These are phyloP conservation scores for Paramyrothecium sp. DNA, from an alignment of 2,329 filamentous ascomycete species.

Conservation along the genomic window DNA sequence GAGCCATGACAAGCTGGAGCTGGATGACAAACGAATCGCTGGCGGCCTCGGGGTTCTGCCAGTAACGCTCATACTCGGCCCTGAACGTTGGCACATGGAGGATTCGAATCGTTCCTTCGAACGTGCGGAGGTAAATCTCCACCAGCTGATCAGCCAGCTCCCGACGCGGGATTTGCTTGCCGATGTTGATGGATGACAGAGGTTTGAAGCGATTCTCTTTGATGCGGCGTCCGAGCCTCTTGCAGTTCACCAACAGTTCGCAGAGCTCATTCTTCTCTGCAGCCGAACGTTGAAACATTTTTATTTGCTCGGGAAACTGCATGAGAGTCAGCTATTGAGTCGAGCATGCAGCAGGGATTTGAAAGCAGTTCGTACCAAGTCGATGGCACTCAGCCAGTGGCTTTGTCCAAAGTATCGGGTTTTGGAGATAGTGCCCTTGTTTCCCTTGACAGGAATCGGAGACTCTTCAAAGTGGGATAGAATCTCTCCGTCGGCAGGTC, in stretches of 20 bases:
- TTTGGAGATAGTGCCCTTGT: constrained; percentile 35
- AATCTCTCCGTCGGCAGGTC: constrained; percentile 11
- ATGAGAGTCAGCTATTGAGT: not conserved
- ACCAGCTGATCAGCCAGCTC: constrained; percentile 49
- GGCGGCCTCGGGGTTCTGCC: constrained; percentile 37
- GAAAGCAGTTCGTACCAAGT: constrained; percentile 31
- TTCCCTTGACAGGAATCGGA: constrained; percentile 15
- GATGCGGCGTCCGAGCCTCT: constrained; percentile 37
- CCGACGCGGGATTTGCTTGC: constrained; percentile 34
- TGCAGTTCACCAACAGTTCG: constrained; percentile 34
- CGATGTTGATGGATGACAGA: constrained; percentile 33
- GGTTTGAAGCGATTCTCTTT: constrained; percentile 37
- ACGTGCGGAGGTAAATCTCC: constrained; percentile 51
- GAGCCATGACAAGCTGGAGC: constrained; percentile 52
- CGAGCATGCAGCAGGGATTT: not conserved
- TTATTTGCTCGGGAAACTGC: constrained; percentile 27
- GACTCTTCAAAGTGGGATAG: constrained; percentile 3
- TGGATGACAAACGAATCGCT: constrained; percentile 48
- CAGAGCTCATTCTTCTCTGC: constrained; percentile 26
- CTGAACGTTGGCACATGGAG: constrained; percentile 57
- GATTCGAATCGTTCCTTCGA: constrained; percentile 56
- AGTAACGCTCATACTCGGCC: constrained; percentile 50
- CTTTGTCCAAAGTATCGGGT: constrained; percentile 46
- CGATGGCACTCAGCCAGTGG: constrained; percentile 47
- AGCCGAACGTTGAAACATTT: constrained; percentile 22